These are phyloP conservation scores for Boletus rufocinnamomeus DNA, from an alignment of 768 basidiomycete species.

Conservation along the genomic window DNA sequence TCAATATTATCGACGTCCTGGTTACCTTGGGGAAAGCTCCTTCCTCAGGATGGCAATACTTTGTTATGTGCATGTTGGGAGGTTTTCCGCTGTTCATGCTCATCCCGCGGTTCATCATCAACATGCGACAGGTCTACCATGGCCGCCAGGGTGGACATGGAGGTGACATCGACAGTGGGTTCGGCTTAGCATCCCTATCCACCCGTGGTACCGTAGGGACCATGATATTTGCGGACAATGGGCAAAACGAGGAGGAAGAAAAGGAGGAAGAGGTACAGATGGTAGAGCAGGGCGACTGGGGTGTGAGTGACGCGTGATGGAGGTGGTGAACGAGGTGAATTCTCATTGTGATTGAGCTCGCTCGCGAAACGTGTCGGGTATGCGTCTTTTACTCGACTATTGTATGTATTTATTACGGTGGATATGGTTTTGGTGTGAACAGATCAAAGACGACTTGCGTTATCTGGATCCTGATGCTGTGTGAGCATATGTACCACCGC, in stretches of 20 bases:
- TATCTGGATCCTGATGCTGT: neutral
- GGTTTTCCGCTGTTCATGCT: too few relatives aligned
- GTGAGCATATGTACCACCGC: neutral
- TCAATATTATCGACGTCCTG: too few relatives aligned
- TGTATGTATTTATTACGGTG: too few relatives aligned
- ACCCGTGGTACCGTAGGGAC: neutral
- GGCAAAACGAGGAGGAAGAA: neutral
- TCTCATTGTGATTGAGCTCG: neutral
- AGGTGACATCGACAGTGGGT: neutral
- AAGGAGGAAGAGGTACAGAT: neutral
- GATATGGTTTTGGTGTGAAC: neutral
- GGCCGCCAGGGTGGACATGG: too few relatives aligned
- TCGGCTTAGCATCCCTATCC: neutral
- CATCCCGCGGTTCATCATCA: too few relatives aligned
- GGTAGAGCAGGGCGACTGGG: neutral
- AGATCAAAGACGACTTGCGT: too few relatives aligned
- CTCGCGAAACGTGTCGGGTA: too few relatives aligned
- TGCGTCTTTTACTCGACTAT: too few relatives aligned
- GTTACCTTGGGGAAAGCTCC: too few relatives aligned
- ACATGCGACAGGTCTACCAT: too few relatives aligned
- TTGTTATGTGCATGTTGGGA: too few relatives aligned
- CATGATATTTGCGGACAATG: neutral
- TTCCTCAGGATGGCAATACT: too few relatives aligned
- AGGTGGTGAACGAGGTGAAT: neutral
- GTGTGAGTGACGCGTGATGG: neutral